Evolutionary conservation across 2,329 filamentous ascomycete genomes (phyloP).

Genomic region (Xylaria sp.): DNA sequence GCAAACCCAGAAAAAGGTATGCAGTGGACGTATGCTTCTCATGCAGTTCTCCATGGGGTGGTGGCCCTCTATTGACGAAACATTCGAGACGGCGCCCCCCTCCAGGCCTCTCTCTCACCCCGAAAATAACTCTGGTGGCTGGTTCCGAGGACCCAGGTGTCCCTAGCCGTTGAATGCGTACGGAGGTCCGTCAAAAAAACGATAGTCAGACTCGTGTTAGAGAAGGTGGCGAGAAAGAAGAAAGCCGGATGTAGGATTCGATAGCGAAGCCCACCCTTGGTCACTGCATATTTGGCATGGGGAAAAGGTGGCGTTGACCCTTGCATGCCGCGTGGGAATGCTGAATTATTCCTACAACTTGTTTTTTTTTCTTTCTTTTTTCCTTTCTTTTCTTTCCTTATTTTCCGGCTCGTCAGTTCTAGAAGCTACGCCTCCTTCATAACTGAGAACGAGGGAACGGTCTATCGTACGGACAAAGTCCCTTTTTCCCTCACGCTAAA

Average conservation of each 20-base stretch:
- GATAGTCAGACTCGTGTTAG: background rate
- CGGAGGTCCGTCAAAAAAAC: background rate
- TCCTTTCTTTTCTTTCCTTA: background rate
- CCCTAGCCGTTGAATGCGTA: background rate
- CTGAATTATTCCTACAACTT: background rate
- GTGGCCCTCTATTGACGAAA: constrained; percentile 1
- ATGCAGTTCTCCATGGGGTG: constrained; percentile 15
- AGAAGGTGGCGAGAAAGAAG: background rate
- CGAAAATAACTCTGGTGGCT: background rate
- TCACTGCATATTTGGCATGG: background rate
- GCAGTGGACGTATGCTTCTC: constrained; percentile 6
- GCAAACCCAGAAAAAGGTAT: background rate
- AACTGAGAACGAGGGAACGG: constrained; percentile 3
- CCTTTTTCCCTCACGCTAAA: constrained; percentile 12
- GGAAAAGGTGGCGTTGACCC: background rate
- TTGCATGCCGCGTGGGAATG: background rate
- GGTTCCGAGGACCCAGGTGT: background rate
- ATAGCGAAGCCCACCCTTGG: background rate
- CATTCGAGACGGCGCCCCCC: background rate
- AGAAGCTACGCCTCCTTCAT: constrained; percentile 2
- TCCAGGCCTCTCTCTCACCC: no score
- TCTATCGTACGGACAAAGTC: no score
- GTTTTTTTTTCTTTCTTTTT: background rate
- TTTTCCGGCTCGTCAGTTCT: background rate
- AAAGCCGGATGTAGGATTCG: background rate